phyloP scores from a whole-genome alignment of 495 filamentous ascomycete species.

The Clohesyomyces aquaticus region DNA sequence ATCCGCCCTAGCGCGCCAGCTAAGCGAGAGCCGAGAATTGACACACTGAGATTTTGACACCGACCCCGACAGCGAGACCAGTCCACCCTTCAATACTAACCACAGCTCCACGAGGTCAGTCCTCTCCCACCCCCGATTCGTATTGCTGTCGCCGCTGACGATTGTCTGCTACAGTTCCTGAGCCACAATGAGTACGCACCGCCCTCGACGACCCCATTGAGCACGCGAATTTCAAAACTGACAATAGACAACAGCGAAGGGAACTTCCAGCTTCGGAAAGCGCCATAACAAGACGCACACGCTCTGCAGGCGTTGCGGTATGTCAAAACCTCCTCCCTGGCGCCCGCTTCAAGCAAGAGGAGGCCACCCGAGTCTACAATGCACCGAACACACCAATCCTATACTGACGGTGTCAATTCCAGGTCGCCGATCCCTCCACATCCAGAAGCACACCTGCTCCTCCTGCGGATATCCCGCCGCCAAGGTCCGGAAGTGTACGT shows the following conservation, averaged over 20 bases:
- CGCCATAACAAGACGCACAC: slow-evolving; percentile 99
- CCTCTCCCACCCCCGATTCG: too few species aligned
- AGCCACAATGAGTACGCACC: slow-evolving; percentile 64
- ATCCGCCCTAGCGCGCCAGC: slow-evolving; percentile 6
- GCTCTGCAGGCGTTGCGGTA: slow-evolving; percentile 98
- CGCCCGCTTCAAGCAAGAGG: background rate
- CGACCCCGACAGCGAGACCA: slow-evolving; percentile 7
- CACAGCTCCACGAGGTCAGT: slow-evolving; percentile 29
- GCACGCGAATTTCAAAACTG: slow-evolving; percentile 44
- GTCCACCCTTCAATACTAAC: slow-evolving; percentile 10
- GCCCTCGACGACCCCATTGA: slow-evolving; percentile 6
- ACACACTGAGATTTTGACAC: background rate
- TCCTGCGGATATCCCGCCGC: slow-evolving; percentile 97
- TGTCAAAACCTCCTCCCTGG: slow-evolving; percentile 51
- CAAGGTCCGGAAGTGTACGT: slow-evolving; percentile 98
- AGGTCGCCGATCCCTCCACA: slow-evolving; percentile 96
- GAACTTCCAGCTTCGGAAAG: slow-evolving; percentile 96
- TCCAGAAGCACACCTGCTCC: slow-evolving; percentile 98
- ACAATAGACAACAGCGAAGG: slow-evolving; percentile 70
- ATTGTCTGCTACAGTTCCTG: slow-evolving; percentile 54
- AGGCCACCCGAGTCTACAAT: too few species aligned
- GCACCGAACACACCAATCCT: slow-evolving; percentile 15
- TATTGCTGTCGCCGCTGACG: too few species aligned
- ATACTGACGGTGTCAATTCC: slow-evolving; percentile 43
- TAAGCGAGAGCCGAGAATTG: background rate